Conservation (phyloP, 2,329 filamentous ascomycete species). For the Cordyceps militaris region DNA sequence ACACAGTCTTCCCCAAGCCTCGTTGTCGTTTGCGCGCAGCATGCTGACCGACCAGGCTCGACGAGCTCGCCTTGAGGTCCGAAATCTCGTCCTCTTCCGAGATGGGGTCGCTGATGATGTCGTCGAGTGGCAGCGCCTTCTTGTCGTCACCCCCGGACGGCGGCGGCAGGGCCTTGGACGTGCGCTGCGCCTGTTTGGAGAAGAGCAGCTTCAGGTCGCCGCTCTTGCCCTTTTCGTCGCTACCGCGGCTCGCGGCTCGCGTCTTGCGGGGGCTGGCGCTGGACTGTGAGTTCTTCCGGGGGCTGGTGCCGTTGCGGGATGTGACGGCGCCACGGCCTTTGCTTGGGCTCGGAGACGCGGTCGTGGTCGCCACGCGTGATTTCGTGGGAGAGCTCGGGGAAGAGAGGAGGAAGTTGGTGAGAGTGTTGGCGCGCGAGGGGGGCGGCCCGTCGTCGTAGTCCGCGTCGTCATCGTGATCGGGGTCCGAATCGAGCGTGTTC, state of each 20-base stretch:
- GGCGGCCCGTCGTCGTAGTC: not conserved
- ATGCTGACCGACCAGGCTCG: constrained; percentile 49
- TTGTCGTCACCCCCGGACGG: constrained; percentile 21
- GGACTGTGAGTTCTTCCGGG: constrained; percentile 21
- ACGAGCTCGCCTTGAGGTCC: constrained; percentile 40
- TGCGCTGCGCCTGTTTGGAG: constrained; percentile 51
- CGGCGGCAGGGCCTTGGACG: constrained; percentile 29
- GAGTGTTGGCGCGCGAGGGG: constrained; percentile 35
- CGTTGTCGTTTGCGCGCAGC: constrained; percentile 48
- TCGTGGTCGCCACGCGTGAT: constrained; percentile 24
- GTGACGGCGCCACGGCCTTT: constrained; percentile 21
- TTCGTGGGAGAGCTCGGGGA: constrained; percentile 39
- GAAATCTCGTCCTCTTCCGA: constrained; percentile 54
- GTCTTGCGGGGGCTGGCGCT: constrained; percentile 33
- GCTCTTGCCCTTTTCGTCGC: constrained; percentile 44
- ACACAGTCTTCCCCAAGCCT: constrained; percentile 23
- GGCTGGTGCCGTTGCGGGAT: constrained; percentile 18
- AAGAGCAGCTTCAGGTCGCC: constrained; percentile 54
- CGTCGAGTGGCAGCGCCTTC: constrained; percentile 32
- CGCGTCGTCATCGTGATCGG: constrained; percentile 40
- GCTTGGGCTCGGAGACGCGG: constrained; percentile 35
- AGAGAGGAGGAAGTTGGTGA: constrained; percentile 47
- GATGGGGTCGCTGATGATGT: constrained; percentile 49
- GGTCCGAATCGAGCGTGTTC: constrained; percentile 44
- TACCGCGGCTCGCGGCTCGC: constrained; percentile 29